phyloP scores from a whole-genome alignment of 2,329 filamentous ascomycete species.

The Trichoderma sp. region DNA sequence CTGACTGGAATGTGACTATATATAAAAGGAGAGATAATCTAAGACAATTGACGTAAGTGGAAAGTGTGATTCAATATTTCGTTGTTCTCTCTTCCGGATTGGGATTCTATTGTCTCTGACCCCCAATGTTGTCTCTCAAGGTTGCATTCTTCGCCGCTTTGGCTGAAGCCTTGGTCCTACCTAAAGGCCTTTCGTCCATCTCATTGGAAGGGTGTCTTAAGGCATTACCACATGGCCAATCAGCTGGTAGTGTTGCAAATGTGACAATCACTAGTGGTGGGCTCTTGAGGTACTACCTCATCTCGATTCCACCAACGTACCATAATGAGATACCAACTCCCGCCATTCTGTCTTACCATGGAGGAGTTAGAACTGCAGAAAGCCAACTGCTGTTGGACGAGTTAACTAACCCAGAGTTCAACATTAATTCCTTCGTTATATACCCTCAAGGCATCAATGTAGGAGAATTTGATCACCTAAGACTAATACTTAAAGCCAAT shows the following conservation, averaged over 20 bases:
- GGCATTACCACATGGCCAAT: neutral
- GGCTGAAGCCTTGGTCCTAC: neutral
- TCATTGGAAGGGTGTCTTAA: neutral
- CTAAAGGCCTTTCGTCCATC: neutral
- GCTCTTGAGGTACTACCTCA: neutral
- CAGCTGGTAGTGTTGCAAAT: neutral
- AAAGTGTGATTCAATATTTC: neutral
- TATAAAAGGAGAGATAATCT: neutral
- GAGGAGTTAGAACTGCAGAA: neutral
- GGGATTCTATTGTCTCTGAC: neutral
- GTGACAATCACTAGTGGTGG: neutral
- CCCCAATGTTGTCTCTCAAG: neutral
- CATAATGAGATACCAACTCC: neutral
- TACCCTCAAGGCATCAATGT: constrained; percentile 3
- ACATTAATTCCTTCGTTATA: neutral
- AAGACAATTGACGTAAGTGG: constrained; percentile 9
- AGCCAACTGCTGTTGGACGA: neutral
- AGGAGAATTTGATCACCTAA: neutral
- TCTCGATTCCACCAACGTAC: neutral
- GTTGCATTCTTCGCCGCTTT: neutral
- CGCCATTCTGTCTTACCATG: neutral
- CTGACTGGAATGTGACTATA: neutral
- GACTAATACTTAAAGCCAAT: neutral
- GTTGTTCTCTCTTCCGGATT: neutral
- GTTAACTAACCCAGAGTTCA: neutral